These are phyloP conservation scores for Remersonia thermophila DNA, from an alignment of 2,329 filamentous ascomycete species.

Conservation along the genomic window DNA sequence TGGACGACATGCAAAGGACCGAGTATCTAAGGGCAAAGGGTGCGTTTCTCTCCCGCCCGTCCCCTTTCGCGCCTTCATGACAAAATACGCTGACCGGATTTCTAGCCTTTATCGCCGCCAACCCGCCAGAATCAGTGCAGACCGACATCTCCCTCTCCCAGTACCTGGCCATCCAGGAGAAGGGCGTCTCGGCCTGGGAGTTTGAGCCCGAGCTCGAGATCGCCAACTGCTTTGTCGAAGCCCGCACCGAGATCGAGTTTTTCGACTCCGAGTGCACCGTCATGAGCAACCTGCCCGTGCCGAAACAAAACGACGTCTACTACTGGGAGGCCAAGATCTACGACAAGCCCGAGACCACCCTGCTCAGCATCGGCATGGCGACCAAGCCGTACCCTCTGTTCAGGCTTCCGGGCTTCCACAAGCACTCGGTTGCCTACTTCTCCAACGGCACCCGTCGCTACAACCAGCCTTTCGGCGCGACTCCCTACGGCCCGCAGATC, in stretches of 20 bases:
- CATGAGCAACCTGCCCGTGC: slow-evolving; percentile 89
- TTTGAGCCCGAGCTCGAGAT: slow-evolving; percentile 99
- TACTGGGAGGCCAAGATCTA: slow-evolving; percentile 99
- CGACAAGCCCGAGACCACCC: slow-evolving; percentile 82
- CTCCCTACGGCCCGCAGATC: slow-evolving; percentile 69
- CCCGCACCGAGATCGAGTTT: slow-evolving; percentile 92
- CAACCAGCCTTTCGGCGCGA: slow-evolving; percentile 80
- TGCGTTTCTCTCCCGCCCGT: slow-evolving; percentile 32
- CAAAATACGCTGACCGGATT: slow-evolving; percentile 5
- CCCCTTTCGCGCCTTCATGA: too few relatives aligned
- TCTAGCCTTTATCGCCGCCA: slow-evolving; percentile 80
- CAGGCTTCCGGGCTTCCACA: slow-evolving; percentile 84
- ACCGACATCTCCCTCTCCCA: slow-evolving; percentile 97
- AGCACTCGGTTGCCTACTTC: slow-evolving; percentile 80
- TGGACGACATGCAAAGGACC: slow-evolving; percentile 83
- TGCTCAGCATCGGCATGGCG: slow-evolving; percentile 83
- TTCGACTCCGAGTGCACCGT: slow-evolving; percentile 97
- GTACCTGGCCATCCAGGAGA: slow-evolving; percentile 96
- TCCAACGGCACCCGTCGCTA: slow-evolving; percentile 77
- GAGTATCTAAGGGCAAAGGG: slow-evolving; percentile 95
- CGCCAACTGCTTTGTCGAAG: slow-evolving; percentile 97
- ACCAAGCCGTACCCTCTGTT: slow-evolving; percentile 97
- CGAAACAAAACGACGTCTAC: slow-evolving; percentile 98
- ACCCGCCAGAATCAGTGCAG: slow-evolving; percentile 86
- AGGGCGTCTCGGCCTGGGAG: slow-evolving; percentile 98